Conservation (phyloP, 257 asterid genomes). For the Cynanchum wilfordii region DNA sequence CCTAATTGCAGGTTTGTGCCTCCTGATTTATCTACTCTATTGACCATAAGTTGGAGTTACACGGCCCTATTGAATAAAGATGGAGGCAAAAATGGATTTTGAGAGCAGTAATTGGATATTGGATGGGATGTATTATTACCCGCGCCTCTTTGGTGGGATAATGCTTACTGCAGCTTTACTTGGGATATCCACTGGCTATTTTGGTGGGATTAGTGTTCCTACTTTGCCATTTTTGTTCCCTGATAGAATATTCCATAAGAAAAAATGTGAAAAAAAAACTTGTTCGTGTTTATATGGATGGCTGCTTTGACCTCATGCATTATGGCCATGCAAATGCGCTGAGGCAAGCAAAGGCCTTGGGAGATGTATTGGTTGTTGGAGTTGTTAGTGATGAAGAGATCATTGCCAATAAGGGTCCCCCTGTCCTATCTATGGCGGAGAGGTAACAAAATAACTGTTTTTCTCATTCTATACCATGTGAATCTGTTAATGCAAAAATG, state of each 20-base stretch:
- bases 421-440: constrained; percentile 84
- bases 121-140: constrained; percentile 75
- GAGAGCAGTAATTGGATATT: constrained; percentile 71
- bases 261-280: constrained; percentile 51
- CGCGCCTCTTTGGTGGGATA: constrained; percentile 84
- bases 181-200: constrained; percentile 76
- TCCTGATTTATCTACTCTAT: constrained; percentile 35
- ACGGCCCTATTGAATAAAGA: constrained; percentile 24
- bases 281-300: constrained; percentile 93
- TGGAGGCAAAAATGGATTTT: constrained; percentile 49
- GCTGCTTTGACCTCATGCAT: constrained; percentile 96
- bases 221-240: constrained; percentile 60
- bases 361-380: constrained; percentile 88
- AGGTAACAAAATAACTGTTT: constrained; percentile 37
- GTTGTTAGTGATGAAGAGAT: constrained; percentile 96
- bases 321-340: constrained; percentile 97
- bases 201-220: constrained; percentile 66
- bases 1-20: constrained; percentile 62
- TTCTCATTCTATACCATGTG: neutral
- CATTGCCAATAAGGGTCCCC: constrained; percentile 79
- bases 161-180: constrained; percentile 89
- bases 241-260: constrained; percentile 60
- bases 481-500: neutral
- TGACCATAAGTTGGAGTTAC: constrained; percentile 22
- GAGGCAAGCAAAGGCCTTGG: constrained; percentile 89